Conservation (phyloP, 208 protist genomes). For the Polymyxa betae region DNA sequence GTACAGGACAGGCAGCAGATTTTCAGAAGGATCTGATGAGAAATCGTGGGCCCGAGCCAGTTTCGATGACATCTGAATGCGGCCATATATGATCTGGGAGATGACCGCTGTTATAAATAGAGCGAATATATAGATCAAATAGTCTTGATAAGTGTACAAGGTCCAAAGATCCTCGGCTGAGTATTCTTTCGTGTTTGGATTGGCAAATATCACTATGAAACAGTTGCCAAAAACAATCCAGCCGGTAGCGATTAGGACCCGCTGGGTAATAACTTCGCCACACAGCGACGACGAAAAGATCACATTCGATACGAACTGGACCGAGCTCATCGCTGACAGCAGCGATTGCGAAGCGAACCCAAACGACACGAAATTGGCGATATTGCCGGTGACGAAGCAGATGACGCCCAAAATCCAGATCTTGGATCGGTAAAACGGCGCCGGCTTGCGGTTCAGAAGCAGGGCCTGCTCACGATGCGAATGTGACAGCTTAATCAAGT, state of each 20-base stretch:
- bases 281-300: neutral
- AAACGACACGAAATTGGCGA: constrained; percentile 37
- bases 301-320: constrained; percentile 38
- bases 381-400: neutral
- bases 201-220: constrained; percentile 20
- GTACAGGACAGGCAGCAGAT: neutral
- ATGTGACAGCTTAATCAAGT: constrained; percentile 7
- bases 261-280: neutral
- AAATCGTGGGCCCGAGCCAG: neutral
- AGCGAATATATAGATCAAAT: neutral
- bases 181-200: neutral
- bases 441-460: neutral
- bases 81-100: neutral
- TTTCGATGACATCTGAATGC: neutral
- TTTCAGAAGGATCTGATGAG: neutral
- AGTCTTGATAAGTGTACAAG: neutral
- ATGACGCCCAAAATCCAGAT: neutral
- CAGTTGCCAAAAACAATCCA: constrained; percentile 45
- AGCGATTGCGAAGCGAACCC: constrained; percentile 44
- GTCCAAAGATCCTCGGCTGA: neutral
- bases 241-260: neutral
- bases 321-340: constrained; percentile 6
- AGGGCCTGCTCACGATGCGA: neutral
- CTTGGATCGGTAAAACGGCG: neutral
- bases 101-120: neutral